Evolutionary conservation across 371 early-diverging fungal genomes (phyloP).

Genomic region (Mortierella sp.): DNA sequence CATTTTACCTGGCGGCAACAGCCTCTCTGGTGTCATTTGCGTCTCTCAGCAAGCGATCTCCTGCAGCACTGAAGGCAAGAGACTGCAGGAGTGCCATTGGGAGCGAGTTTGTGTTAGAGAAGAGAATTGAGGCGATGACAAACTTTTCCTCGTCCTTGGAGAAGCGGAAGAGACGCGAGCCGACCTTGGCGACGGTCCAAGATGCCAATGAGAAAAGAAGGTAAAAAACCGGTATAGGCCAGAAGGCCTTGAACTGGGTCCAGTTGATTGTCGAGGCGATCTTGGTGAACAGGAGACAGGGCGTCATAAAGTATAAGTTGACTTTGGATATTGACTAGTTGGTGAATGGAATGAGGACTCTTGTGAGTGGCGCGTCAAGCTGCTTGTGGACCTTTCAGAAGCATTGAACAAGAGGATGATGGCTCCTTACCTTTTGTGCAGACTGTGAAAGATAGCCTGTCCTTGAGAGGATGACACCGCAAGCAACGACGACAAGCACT

Average conservation of each 20-base stretch:
- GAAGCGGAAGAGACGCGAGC: conserved; percentile 61
- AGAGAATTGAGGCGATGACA: conserved; percentile 75
- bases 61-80: conserved; percentile 76
- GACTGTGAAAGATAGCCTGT: conserved; percentile 64
- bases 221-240: conserved; percentile 82
- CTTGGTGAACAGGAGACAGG: conserved; percentile 82
- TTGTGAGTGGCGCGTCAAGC: too few species aligned
- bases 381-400: neutral
- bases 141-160: conserved; percentile 68
- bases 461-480: conserved; percentile 64
- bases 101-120: conserved; percentile 80
- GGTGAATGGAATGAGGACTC: neutral
- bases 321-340: conserved; percentile 76
- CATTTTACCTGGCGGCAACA: conserved; percentile 71
- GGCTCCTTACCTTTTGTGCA: conserved; percentile 66
- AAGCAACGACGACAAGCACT: conserved; percentile 68
- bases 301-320: conserved; percentile 82
- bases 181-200: conserved; percentile 63
- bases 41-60: conserved; percentile 69
- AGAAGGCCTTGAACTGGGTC: conserved; percentile 71
- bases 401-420: neutral
- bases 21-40: conserved; percentile 71
- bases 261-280: conserved; percentile 74
- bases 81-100: conserved; percentile 81
- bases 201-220: conserved; percentile 65